Conservation (phyloP, 1,284 basidiomycete species). For the Phenoliferia sp. region DNA sequence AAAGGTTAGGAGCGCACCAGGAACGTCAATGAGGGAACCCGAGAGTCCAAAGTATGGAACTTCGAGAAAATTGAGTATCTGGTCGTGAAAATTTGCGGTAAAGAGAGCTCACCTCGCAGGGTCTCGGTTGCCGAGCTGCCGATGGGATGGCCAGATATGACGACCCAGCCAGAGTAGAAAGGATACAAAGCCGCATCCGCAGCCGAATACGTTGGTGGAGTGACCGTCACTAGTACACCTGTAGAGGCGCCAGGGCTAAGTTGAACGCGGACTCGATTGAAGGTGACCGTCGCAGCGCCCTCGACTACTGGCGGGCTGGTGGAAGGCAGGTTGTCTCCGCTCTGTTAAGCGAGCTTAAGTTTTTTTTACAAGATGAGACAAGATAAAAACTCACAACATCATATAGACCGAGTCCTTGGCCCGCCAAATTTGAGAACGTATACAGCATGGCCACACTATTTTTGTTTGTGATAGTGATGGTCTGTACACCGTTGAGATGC, state of each 20-base stretch:
- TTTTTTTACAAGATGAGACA: not conserved
- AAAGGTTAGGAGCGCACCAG: not conserved
- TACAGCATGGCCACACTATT: constrained; percentile 11
- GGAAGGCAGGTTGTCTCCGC: constrained; percentile 17
- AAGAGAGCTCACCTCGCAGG: not conserved
- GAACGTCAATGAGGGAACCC: constrained; percentile 29
- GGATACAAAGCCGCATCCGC: constrained; percentile 18
- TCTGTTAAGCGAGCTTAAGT: not conserved
- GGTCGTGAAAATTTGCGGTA: no score
- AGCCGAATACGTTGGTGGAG: constrained; percentile 5
- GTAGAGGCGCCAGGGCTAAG: constrained; percentile 5
- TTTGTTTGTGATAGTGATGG: constrained; percentile 39
- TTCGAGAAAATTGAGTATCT: not conserved
- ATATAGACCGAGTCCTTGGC: constrained; percentile 12
- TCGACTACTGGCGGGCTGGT: constrained; percentile 4
- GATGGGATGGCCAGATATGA: not conserved
- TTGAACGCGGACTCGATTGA: not conserved
- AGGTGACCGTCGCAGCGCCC: constrained; percentile 5
- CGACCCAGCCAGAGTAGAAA: constrained; percentile 31
- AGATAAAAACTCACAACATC: constrained; percentile 8
- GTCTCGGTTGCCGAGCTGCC: not conserved
- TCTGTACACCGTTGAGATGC: constrained; percentile 50
- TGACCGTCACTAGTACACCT: constrained; percentile 6
- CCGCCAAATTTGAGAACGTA: constrained; percentile 1
- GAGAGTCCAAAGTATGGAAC: constrained; percentile 31